Percentiles rank a stretch among this genome's conserved stretches.
These are phyloP conservation scores for Leavenworthia alabamica DNA, from an alignment of 345 rosid genomes.

Conservation along the genomic window DNA sequence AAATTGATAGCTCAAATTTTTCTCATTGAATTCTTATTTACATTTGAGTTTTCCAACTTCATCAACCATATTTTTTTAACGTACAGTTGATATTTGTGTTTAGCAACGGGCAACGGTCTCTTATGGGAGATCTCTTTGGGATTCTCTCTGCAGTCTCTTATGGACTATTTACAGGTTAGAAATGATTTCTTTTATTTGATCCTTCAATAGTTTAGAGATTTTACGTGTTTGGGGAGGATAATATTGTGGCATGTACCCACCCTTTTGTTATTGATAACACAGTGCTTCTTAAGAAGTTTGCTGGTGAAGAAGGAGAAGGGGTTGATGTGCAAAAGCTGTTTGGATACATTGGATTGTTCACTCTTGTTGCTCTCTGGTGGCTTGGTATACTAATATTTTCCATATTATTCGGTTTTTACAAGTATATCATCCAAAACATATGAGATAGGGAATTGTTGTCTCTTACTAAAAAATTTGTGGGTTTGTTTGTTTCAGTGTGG, in stretches of 20 bases:
- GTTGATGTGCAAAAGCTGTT: slow-evolving; percentile 94
- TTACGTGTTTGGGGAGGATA: not conserved
- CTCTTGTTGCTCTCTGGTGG: slow-evolving; percentile 99
- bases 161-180: slow-evolving; percentile 84
- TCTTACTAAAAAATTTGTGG: not conserved
- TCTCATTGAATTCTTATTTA: slow-evolving; percentile 10
- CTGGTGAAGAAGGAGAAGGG: slow-evolving; percentile 94
- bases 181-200: not conserved
- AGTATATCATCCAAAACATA: not conserved
- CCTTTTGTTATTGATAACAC: slow-evolving; percentile 26
- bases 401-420: not conserved
- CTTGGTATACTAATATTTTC: slow-evolving; percentile 57
- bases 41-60: slow-evolving; percentile 20
- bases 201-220: not conserved
- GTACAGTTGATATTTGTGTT: slow-evolving; percentile 55
- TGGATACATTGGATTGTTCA: slow-evolving; percentile 93
- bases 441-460: not conserved
- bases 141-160: slow-evolving; percentile 92
- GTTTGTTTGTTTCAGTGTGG: slow-evolving; percentile 57
- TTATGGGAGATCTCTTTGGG: slow-evolving; percentile 92
- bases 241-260: not conserved
- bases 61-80: slow-evolving; percentile 28
- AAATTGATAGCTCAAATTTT: not conserved
- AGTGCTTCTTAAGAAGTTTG: slow-evolving; percentile 95
- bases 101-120: slow-evolving; percentile 79